Conservation (phyloP, 2,329 filamentous ascomycete species). For the Exophiala phaeomuriformis region DNA sequence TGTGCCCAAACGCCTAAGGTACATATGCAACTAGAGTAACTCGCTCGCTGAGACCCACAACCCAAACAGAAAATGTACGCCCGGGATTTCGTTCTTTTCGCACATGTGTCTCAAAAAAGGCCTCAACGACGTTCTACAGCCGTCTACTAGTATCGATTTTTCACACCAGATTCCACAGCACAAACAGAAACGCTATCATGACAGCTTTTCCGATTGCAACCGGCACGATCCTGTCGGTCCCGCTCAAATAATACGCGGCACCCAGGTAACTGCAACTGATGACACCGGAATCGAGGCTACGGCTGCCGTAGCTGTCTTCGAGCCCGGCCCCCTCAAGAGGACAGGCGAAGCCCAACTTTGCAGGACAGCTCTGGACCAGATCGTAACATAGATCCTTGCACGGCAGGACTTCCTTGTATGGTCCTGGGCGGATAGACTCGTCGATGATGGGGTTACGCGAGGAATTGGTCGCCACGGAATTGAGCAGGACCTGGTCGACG, state of each 20-base stretch:
- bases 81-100: too few species aligned
- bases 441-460: conserved; percentile 72
- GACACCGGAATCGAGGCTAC: conserved; percentile 31
- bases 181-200: conserved; percentile 9
- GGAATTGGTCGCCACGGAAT: conserved; percentile 41
- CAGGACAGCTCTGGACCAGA: conserved; percentile 76
- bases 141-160: not conserved
- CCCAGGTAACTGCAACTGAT: conserved; percentile 58
- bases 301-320: conserved; percentile 46
- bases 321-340: conserved; percentile 48
- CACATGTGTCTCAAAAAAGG: too few species aligned
- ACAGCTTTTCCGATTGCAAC: conserved; percentile 1
- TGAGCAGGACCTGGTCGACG: conserved; percentile 19
- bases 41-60: too few species aligned
- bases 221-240: conserved; percentile 22
- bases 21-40: too few species aligned
- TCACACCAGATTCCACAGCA: conserved; percentile 5
- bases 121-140: too few species aligned
- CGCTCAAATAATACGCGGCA: conserved; percentile 47
- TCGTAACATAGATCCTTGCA: conserved; percentile 83
- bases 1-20: too few species aligned
- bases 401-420: conserved; percentile 87
- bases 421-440: conserved; percentile 63
- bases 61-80: too few species aligned
- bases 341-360: conserved; percentile 67